Evolutionary conservation across 768 basidiomycete species (phyloP).

Genomic region (Psilocybe cyanescens): DNA sequence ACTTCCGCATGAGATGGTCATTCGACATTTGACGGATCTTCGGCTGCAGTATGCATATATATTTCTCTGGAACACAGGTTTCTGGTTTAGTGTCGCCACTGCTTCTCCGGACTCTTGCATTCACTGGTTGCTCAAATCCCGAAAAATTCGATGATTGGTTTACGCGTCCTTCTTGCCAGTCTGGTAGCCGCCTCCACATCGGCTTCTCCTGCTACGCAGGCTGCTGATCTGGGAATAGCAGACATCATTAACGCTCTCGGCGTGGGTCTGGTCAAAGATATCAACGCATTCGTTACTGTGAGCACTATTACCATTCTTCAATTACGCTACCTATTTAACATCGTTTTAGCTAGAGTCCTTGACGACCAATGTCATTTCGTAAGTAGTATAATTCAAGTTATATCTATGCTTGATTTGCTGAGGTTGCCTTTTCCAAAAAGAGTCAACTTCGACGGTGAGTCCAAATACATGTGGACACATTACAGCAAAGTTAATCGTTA

Average conservation of each 20-base stretch:
- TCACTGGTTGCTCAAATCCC: background rate
- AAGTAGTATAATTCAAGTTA: slow-evolving; percentile 11
- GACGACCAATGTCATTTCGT: slow-evolving; percentile 39
- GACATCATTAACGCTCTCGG: slow-evolving; percentile 41
- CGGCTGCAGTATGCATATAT: background rate
- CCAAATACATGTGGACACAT: background rate
- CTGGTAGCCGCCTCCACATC: background rate
- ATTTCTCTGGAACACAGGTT: background rate
- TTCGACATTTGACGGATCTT: background rate
- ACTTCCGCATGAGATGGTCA: background rate
- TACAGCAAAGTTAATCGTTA: background rate
- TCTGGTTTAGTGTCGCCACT: background rate
- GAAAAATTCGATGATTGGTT: slow-evolving; percentile 1
- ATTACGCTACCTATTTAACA: background rate
- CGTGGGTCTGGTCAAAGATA: slow-evolving; percentile 42
- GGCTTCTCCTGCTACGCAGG: slow-evolving; percentile 3
- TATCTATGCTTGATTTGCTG: background rate
- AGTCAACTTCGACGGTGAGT: slow-evolving; percentile 40
- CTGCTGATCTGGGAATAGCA: slow-evolving; percentile 11
- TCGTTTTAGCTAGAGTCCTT: slow-evolving; percentile 38
- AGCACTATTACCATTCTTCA: slow-evolving; percentile 17
- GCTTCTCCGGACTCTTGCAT: background rate
- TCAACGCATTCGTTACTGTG: slow-evolving; percentile 44
- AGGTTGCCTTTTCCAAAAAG: slow-evolving; percentile 21
- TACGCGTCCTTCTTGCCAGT: slow-evolving; percentile 4